These are phyloP conservation scores for Podospora bellae-mahoneyi DNA, from an alignment of 495 filamentous ascomycete species.

Conservation along the genomic window DNA sequence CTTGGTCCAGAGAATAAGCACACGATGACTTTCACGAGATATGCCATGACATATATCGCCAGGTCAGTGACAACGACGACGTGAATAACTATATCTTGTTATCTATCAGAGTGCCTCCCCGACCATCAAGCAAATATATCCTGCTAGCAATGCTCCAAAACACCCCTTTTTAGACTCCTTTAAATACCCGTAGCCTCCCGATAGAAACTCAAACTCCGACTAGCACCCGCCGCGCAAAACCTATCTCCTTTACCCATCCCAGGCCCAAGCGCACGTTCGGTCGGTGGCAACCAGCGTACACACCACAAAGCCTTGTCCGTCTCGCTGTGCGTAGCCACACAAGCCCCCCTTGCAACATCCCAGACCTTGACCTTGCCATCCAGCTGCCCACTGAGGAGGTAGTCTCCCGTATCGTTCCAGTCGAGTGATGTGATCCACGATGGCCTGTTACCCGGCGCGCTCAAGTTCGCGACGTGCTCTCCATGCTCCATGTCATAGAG, in stretches of 20 bases:
- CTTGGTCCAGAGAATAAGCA: no score
- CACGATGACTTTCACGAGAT: no score
- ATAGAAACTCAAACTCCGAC: slow-evolving; percentile 79
- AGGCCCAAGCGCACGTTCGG: slow-evolving; percentile 32
- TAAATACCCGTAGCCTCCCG: slow-evolving; percentile 80
- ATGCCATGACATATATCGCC: not conserved
- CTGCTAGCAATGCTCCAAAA: not conserved
- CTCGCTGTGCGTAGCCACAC: slow-evolving; percentile 91
- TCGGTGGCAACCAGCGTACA: slow-evolving; percentile 84
- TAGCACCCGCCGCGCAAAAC: slow-evolving; percentile 83
- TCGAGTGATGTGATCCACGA: slow-evolving; percentile 87
- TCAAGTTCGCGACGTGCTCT: slow-evolving; percentile 83
- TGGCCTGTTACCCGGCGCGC: slow-evolving; percentile 54
- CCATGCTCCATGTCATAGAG: slow-evolving; percentile 89
- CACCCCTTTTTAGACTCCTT: not conserved
- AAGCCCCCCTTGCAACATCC: slow-evolving; percentile 75
- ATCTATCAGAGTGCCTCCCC: not conserved
- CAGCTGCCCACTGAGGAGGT: slow-evolving; percentile 78
- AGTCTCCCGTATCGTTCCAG: slow-evolving; percentile 94
- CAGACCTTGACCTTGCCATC: slow-evolving; percentile 95
- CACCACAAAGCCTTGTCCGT: slow-evolving; percentile 82
- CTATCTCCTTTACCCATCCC: slow-evolving; percentile 67
- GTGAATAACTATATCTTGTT: not conserved
- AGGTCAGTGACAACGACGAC: not conserved
- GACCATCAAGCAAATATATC: not conserved